These are phyloP conservation scores for Sordariomycetes sp. DNA, from an alignment of 2,329 filamentous ascomycete species.

Conservation along the genomic window DNA sequence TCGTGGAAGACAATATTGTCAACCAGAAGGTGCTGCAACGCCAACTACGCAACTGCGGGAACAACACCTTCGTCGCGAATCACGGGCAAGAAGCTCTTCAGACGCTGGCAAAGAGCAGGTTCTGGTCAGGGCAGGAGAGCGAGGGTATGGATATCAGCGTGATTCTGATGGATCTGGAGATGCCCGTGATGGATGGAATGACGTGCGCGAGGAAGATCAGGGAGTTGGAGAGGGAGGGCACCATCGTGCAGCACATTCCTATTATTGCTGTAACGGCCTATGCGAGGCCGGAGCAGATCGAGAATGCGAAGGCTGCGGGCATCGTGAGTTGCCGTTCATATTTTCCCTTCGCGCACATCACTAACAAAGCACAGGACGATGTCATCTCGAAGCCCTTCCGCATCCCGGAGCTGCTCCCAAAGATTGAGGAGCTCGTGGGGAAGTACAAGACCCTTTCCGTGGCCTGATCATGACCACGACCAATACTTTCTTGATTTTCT, in stretches of 20 bases:
- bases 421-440: slow-evolving; percentile 49
- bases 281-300: slow-evolving; percentile 64
- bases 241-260: slow-evolving; percentile 57
- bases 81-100: slow-evolving; percentile 56
- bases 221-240: slow-evolving; percentile 53
- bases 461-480: slow-evolving; percentile 5
- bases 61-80: slow-evolving; percentile 53
- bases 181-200: slow-evolving; percentile 77
- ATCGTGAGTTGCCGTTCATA: slow-evolving; percentile 45
- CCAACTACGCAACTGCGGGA: slow-evolving; percentile 51
- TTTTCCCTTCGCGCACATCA: not conserved
- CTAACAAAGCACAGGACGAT: slow-evolving; percentile 42
- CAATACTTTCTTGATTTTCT: no score
- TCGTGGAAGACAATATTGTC: slow-evolving; percentile 60
- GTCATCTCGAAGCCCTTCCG: slow-evolving; percentile 74
- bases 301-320: slow-evolving; percentile 60
- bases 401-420: slow-evolving; percentile 60
- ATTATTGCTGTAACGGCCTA: slow-evolving; percentile 82
- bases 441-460: slow-evolving; percentile 26
- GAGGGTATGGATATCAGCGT: slow-evolving; percentile 49
- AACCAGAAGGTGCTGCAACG: slow-evolving; percentile 57
- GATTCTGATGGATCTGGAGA: slow-evolving; percentile 74
- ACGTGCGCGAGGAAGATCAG: slow-evolving; percentile 63
- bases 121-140: slow-evolving; percentile 40
- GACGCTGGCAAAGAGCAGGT: slow-evolving; percentile 43